Percentiles rank a stretch among this genome's conserved stretches.
phyloP scores from a whole-genome alignment of 2,329 filamentous ascomycete genomes.

The Fusarium paranaense region DNA sequence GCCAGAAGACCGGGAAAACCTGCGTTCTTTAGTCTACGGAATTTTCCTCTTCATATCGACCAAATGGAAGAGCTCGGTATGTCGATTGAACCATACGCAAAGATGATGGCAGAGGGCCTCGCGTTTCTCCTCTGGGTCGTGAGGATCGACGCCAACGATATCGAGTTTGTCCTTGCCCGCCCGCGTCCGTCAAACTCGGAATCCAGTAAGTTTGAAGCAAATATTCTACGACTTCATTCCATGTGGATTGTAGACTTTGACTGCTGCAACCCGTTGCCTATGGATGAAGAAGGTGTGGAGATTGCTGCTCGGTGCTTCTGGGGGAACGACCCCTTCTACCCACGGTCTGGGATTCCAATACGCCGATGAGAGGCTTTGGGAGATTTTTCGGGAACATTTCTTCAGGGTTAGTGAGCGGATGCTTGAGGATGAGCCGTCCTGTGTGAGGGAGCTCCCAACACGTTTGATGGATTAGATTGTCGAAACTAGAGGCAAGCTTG shows the following conservation, averaged over 20 bases:
- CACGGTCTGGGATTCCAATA: constrained; percentile 48
- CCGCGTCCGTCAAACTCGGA: not conserved
- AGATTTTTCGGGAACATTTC: constrained; percentile 31
- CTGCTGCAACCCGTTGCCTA: constrained; percentile 47
- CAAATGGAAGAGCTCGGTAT: constrained; percentile 60
- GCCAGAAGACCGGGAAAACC: not conserved
- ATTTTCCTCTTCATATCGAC: constrained; percentile 62
- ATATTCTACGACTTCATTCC: constrained; percentile 46
- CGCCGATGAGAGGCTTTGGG: constrained; percentile 38
- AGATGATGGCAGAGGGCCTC: constrained; percentile 61
- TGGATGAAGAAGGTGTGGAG: constrained; percentile 54
- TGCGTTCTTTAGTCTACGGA: constrained; percentile 56
- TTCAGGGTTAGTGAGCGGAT: not conserved
- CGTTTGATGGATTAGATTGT: constrained; percentile 1
- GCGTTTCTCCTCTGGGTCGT: constrained; percentile 63
- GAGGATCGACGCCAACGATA: constrained; percentile 61
- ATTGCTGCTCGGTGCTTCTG: constrained; percentile 58
- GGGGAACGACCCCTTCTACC: constrained; percentile 65
- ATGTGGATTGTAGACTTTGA: constrained; percentile 64
- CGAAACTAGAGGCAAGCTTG: not conserved
- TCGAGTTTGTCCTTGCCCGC: constrained; percentile 66
- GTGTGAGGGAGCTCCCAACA: not conserved
- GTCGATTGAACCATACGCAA: constrained; percentile 50
- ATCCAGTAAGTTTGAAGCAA: not conserved
- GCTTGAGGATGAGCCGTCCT: not conserved